A percentile compares a stretch with the other conserved stretches of the same genome.
phyloP scores from a whole-genome alignment of 495 filamentous ascomycete species.

The Clavariopsis aquatica region DNA sequence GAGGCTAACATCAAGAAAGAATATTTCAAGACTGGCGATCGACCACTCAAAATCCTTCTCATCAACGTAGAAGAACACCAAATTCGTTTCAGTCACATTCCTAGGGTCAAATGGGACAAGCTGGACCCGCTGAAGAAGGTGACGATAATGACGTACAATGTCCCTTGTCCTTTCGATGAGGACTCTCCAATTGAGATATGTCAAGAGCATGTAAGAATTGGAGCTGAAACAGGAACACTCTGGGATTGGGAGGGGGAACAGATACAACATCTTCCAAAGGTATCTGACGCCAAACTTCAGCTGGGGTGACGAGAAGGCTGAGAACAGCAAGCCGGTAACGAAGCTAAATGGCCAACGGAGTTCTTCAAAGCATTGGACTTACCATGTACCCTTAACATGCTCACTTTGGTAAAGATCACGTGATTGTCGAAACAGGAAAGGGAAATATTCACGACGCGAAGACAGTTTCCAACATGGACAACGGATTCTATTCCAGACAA shows the following conservation, averaged over 20 bases:
- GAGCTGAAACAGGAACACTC: slow-evolving; percentile 18
- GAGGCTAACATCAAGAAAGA: slow-evolving; percentile 22
- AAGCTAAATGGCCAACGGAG: too few relatives aligned
- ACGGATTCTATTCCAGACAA: slow-evolving; percentile 5
- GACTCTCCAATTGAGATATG: slow-evolving; percentile 5
- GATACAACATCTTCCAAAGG: not conserved
- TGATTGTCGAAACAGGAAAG: not conserved
- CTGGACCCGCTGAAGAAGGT: slow-evolving; percentile 18
- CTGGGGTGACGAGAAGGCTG: not conserved
- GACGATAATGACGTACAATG: slow-evolving; percentile 16
- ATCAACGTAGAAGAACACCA: slow-evolving; percentile 18
- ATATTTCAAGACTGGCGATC: slow-evolving; percentile 3
- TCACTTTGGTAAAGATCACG: not conserved
- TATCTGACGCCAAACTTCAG: not conserved
- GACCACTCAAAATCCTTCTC: slow-evolving; percentile 21
- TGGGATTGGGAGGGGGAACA: slow-evolving; percentile 19
- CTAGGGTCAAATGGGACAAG: slow-evolving; percentile 3
- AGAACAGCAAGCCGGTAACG: not conserved
- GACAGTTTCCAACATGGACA: not conserved
- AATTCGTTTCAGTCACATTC: slow-evolving; percentile 9
- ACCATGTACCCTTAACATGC: not conserved
- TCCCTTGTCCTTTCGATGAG: slow-evolving; percentile 1
- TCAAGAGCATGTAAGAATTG: slow-evolving; percentile 13
- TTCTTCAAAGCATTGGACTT: too few relatives aligned
- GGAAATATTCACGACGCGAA: not conserved